These are phyloP conservation scores for Metarhizium anisopliae DNA, from an alignment of 2,329 filamentous ascomycete species.

Conservation along the genomic window DNA sequence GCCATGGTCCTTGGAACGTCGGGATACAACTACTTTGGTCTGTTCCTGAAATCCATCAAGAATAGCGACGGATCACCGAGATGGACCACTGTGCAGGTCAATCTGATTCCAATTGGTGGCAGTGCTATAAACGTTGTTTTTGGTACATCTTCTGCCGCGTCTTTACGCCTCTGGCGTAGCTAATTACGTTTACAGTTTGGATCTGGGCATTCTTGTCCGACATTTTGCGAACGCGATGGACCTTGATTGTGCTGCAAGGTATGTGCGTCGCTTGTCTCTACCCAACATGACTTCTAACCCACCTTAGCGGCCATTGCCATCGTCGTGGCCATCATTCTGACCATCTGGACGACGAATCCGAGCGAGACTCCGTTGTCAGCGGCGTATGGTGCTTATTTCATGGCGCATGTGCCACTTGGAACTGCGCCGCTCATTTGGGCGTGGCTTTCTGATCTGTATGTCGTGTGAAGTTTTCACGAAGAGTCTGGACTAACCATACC, in stretches of 20 bases:
- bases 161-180: neutral
- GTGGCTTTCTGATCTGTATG: conserved; percentile 38
- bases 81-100: conserved; percentile 33
- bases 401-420: conserved; percentile 36
- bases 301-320: conserved; percentile 31
- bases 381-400: conserved; percentile 43
- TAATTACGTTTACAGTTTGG: conserved; percentile 29
- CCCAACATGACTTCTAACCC: neutral
- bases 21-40: conserved; percentile 24
- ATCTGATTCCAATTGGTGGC: conserved; percentile 38
- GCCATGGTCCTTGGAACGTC: conserved; percentile 23
- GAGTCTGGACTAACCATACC: neutral
- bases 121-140: conserved; percentile 32
- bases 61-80: conserved; percentile 13
- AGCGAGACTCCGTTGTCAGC: conserved; percentile 30
- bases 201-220: conserved; percentile 45
- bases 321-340: conserved; percentile 41
- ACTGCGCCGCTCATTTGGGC: conserved; percentile 43
- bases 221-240: conserved; percentile 38
- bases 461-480: neutral
- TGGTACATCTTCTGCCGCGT: conserved; percentile 5
- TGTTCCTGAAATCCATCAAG: conserved; percentile 21
- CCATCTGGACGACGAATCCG: conserved; percentile 40
- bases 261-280: neutral
- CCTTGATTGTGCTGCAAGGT: conserved; percentile 37